phyloP scores from a whole-genome alignment of 2,329 filamentous ascomycete genomes.

The Tolypocladium nubicola region DNA sequence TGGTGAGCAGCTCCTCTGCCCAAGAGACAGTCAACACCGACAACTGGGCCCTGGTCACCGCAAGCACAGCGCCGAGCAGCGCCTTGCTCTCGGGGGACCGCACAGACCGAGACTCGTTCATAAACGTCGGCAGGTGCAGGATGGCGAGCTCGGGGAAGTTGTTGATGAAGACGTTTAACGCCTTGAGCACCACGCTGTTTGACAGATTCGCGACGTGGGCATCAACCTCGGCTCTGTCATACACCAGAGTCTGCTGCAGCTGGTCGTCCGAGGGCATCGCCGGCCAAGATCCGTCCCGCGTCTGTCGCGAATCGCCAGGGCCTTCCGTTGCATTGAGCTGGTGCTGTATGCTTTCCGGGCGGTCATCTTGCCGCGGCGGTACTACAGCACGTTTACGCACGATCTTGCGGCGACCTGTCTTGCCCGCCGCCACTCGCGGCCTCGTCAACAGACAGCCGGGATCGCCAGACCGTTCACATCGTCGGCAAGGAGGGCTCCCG shows the following conservation, averaged over 20 bases:
- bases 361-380: neutral
- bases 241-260: neutral
- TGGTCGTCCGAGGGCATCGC: neutral
- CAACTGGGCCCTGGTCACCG: constrained; percentile 20
- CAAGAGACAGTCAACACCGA: constrained; percentile 16
- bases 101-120: constrained; percentile 10
- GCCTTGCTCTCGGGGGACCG: constrained; percentile 15
- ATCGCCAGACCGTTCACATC: constrained; percentile 16
- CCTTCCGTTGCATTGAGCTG: neutral
- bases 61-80: constrained; percentile 17
- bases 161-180: constrained; percentile 21
- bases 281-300: neutral
- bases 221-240: constrained; percentile 7
- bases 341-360: neutral
- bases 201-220: constrained; percentile 15
- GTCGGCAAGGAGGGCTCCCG: constrained; percentile 18
- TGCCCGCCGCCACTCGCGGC: constrained; percentile 2
- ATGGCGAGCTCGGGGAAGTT: constrained; percentile 23
- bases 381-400: neutral
- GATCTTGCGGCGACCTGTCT: neutral
- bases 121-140: constrained; percentile 20
- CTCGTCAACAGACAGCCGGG: constrained; percentile 15
- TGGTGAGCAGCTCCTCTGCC: constrained; percentile 16
- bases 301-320: neutral
- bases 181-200: constrained; percentile 15